Percentiles rank a stretch among this genome's conserved stretches.
phyloP scores from a whole-genome alignment of 305 asterid species.

The Fraxinus baroniana region DNA sequence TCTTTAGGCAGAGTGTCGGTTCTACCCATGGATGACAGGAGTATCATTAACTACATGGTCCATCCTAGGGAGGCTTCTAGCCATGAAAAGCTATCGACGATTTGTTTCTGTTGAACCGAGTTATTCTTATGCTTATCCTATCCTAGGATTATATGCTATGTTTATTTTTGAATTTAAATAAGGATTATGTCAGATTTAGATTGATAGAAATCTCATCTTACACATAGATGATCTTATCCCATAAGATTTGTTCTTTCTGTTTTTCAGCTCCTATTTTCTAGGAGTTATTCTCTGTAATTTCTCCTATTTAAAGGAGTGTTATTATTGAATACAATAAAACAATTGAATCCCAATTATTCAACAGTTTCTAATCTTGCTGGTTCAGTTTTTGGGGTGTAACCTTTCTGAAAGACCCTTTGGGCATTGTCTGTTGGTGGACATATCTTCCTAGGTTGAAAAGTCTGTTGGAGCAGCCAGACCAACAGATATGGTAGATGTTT shows the following conservation, averaged over 20 bases:
- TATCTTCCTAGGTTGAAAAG: neutral
- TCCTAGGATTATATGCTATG: neutral
- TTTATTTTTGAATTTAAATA: too few species aligned
- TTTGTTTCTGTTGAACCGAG: neutral
- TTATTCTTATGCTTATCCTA: neutral
- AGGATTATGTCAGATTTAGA: too few species aligned
- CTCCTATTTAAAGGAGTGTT: neutral
- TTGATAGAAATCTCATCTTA: neutral
- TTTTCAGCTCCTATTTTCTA: neutral
- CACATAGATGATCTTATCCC: neutral
- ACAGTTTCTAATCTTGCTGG: neutral
- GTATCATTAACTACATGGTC: neutral
- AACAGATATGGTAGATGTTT: neutral
- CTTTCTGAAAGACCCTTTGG: too few species aligned
- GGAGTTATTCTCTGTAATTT: neutral
- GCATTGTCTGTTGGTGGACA: neutral
- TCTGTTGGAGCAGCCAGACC: neutral
- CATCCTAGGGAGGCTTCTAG: neutral
- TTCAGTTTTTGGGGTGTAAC: neutral
- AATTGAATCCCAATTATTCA: too few species aligned
- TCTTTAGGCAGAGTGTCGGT: neutral
- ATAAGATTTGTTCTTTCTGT: neutral
- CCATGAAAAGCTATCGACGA: neutral
- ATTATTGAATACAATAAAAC: too few species aligned
- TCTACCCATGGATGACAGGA: neutral